Evolutionary conservation across 192 early-diverging fungal species (phyloP).

Genomic region (Entophlyctis luteolus): DNA sequence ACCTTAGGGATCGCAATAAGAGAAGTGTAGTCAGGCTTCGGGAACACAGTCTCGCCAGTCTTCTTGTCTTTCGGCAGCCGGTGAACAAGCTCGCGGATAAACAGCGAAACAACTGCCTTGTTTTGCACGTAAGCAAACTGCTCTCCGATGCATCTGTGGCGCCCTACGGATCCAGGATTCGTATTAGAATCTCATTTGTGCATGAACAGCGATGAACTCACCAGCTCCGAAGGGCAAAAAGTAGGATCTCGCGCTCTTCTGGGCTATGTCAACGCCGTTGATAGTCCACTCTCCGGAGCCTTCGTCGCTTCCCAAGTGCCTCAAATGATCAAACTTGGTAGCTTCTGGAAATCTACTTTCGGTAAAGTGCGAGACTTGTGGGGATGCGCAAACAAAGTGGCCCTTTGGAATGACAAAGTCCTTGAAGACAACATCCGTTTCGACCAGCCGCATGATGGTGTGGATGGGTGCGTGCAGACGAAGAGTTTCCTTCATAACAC

Average conservation of each 20-base stretch:
- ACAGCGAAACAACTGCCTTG: slow-evolving; percentile 83
- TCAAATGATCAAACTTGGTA: slow-evolving; percentile 70
- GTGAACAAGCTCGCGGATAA: slow-evolving; percentile 77
- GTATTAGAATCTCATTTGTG: background rate
- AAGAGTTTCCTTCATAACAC: slow-evolving; percentile 83
- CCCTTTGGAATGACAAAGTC: slow-evolving; percentile 84
- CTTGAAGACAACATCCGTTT: slow-evolving; percentile 68
- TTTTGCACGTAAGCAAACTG: slow-evolving; percentile 93
- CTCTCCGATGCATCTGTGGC: slow-evolving; percentile 99
- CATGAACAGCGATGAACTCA: slow-evolving; percentile 14
- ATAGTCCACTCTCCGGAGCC: slow-evolving; percentile 55
- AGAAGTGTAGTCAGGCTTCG: slow-evolving; percentile 79
- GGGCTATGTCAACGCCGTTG: slow-evolving; percentile 58
- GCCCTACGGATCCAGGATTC: slow-evolving; percentile 50
- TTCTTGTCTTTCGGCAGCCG: slow-evolving; percentile 51
- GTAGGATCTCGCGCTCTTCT: slow-evolving; percentile 70
- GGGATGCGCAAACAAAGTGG: slow-evolving; percentile 80
- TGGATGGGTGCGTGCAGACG: slow-evolving; percentile 92
- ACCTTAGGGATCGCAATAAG: slow-evolving; percentile 83
- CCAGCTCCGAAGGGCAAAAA: slow-evolving; percentile 97
- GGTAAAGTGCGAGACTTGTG: slow-evolving; percentile 77
- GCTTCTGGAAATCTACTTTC: slow-evolving; percentile 75
- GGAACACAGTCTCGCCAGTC: slow-evolving; percentile 59
- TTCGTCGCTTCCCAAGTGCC: slow-evolving; percentile 60
- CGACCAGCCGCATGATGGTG: slow-evolving; percentile 89